These are phyloP conservation scores for Colletotrichum truncatum DNA, from an alignment of 2,329 filamentous ascomycete genomes.

Conservation along the genomic window DNA sequence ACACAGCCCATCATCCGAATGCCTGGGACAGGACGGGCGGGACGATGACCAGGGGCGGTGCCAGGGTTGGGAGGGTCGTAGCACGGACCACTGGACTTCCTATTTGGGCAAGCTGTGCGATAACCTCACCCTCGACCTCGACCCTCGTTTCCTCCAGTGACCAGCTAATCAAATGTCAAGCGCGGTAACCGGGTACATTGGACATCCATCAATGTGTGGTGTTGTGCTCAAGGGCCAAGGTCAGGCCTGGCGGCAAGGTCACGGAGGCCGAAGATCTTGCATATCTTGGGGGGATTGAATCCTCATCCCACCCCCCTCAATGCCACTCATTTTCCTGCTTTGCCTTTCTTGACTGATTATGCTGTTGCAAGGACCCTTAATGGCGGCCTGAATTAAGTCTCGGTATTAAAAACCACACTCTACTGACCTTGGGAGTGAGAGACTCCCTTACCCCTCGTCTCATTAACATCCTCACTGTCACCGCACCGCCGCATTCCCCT, in stretches of 20 bases:
- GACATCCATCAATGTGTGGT: no score
- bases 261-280: no score
- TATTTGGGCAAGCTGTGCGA: constrained; percentile 27
- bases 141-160: not conserved
- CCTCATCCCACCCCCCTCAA: not conserved
- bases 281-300: no score
- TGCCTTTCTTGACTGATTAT: not conserved
- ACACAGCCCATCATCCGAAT: constrained; percentile 25
- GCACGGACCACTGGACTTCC: constrained; percentile 4
- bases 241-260: no score
- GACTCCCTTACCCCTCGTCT: not conserved
- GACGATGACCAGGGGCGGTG: constrained; percentile 5
- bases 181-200: no score
- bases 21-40: constrained; percentile 25
- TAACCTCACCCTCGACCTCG: not conserved
- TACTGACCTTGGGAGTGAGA: not conserved
- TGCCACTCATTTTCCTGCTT: no score
- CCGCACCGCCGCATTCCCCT: not conserved
- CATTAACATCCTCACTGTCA: not conserved
- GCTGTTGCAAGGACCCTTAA: not conserved
- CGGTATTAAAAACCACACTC: not conserved
- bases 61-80: not conserved
- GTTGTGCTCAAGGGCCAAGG: no score
- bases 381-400: not conserved
- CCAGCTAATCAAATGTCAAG: not conserved